Base-by-base conservation (phyloP, 148 eudicot species). In the Rhododendron ferrugineum region DNA sequence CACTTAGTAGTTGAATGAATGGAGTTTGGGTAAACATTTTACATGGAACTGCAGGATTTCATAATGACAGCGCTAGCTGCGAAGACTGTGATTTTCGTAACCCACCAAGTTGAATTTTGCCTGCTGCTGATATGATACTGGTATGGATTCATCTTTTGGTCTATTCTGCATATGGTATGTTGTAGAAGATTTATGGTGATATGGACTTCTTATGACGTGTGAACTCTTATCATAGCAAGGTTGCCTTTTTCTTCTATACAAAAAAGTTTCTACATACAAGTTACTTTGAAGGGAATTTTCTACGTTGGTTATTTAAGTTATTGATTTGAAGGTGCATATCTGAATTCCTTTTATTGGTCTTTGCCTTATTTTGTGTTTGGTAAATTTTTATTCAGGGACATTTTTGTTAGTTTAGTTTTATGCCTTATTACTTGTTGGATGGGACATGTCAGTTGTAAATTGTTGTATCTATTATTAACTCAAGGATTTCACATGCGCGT, bases 31-130 rank as follows among this genome's bases (percentile, higher is more conserved):
- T 91, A 78, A 91, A 80, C n/a, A 66, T 36, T 9, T 90, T 28
- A 68, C 54, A 70, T 87, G 83, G 40, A 82, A 83, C 78, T 85
- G 88, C 95, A 96, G 99, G 99, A 96, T 82, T 97, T 91, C 85
- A 92, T 97, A 82, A 28, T 92, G 92, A 88, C 90, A 28, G 96
- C 95, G 2, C 91, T 97, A 82, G 92, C 93, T 32, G 1, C 32
- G 32, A 32, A n/a, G n/a, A n/a, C n/a, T n/a, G n/a, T n/a, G n/a
- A n/a, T n/a, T n/a, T n/a, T n/a, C n/a, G n/a, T n/a, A n/a, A n/a
- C n/a, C n/a, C n/a, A n/a, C n/a, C n/a, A n/a, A n/a, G n/a, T n/a
- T n/a, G n/a, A n/a, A n/a, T n/a, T n/a, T n/a, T n/a, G n/a, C n/a
- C n/a, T n/a, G n/a, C n/a, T n/a, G n/a, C n/a, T n/a, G n/a, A n/a